Evolutionary conservation across 768 basidiomycete species (phyloP), one percentile per base, ranked within the genome.

Genomic region (Termitomyces sp.): DNA sequence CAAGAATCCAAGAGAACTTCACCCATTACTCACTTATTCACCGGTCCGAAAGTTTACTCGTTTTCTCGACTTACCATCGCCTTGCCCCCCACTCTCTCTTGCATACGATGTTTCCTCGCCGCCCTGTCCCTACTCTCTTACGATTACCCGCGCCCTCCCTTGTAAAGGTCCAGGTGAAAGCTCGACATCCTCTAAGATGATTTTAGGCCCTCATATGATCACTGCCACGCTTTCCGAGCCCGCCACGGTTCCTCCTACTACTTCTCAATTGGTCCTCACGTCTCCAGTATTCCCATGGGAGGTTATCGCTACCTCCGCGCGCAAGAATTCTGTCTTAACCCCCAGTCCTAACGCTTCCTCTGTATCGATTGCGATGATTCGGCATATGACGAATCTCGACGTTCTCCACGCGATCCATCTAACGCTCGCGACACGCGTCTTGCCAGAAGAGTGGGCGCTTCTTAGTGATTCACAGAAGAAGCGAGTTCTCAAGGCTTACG

Each of bases 361-460:
- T 7, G 28, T 32, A 16, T 57, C 60, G 20, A 48, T 56, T 48
- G 39, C 42, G 15, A 35, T 59, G 42, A 50, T 40, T 12, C 54
- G 57, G 45, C 35, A 65, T 65, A 38, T 73, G 75, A 85, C 84
- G n/a, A 88, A 86, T 68, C 73, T 86, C 38, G 88, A 90, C 63
- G 77, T 90, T 20, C 76, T 90, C 12, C 79, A 81, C 60, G 82
- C 87, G 3, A 66, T 90, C 44, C 83, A 90, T 64, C 75, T 76
- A 16, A 82, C 85, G 4, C 80, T 90, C 46, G 70, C 80, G 50
- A 71, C 74, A 16, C 80, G 83, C n/a, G 80, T 88, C 7, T 86
- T 86, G 12, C 80, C 81, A 4, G 79, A 82, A 57, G 88, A 90
- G 65, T 90, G 89, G 88, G 81, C 82, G 52, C 71, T 77, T 0